Base-by-base conservation (phyloP, 2,329 filamentous ascomycete species). In the Penicillium sp. region DNA sequence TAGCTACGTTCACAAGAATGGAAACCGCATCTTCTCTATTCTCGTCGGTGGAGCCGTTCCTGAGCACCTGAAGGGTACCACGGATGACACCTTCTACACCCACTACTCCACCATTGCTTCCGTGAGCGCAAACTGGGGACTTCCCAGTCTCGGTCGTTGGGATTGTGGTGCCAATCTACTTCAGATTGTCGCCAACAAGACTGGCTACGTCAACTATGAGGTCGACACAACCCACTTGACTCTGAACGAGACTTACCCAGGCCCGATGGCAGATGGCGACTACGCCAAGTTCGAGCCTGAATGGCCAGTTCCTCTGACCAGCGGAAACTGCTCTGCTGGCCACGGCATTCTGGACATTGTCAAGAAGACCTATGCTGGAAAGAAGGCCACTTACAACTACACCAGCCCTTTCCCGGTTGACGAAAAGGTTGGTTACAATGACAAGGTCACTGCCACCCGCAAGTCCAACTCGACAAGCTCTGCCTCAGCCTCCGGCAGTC, bases 21-120 rank as follows among this genome's bases (percentile, higher is more conserved):
- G 83, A 62, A 94, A 93, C 81, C 80, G 80, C 31, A 81, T 94
- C 55, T 82, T 89, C 56, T 84, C 79, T 56, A 81, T 94, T 60
- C 81, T 94, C 0, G 77, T 95, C 1, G 91, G 91, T n/a, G 89
- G 89, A 56, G 87, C 85, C 14, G 73, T 95, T 2, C 88, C 89
- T 9, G 51, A 77, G 3, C 44, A 81, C 9, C 81, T 89, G 2
- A 75, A 84, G 28, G 88, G 88, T 54, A 91, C 88, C 19, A 83
- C 79, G 3, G 90, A 95, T 72, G 65, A 75, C 64, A 83, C 79
- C 67, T 92, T 84, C 73, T 90, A 90, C 78, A 86, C 87, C 71
- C 87, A 90, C 77, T 90, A 90, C 79, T 87, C 83, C n/a, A 80
- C 83, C 61, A 81, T 90, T 61, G 75, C 87, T 23, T 86, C 86